These are phyloP conservation scores for Ascochyta koolunga DNA, from an alignment of 2,329 filamentous ascomycete species.

Conservation along the genomic window DNA sequence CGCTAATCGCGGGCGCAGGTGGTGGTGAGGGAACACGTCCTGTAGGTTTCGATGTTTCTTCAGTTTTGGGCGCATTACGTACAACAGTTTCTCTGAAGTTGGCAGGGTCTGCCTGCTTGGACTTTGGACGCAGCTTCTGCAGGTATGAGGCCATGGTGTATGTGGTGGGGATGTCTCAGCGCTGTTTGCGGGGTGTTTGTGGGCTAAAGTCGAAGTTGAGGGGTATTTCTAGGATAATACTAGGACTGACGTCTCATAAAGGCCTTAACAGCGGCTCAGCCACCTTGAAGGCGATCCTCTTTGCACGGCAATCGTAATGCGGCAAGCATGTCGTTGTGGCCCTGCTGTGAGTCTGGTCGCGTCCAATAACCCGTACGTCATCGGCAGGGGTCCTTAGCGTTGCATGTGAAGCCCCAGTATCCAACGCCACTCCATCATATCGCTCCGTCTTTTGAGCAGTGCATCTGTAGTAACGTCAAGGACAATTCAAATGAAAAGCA, in stretches of 20 bases:
- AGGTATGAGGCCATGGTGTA: constrained; percentile 38
- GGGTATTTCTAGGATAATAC: background rate
- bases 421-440: background rate
- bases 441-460: background rate
- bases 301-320: constrained; percentile 20
- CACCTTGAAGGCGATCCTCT: constrained; percentile 19
- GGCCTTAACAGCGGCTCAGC: constrained; percentile 4
- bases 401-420: constrained; percentile 9
- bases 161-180: constrained; percentile 2
- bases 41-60: constrained; percentile 32
- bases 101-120: constrained; percentile 34
- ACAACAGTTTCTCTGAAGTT: constrained; percentile 20
- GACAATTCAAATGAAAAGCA: too few species aligned
- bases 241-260: constrained; percentile 8
- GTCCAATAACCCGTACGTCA: constrained; percentile 33
- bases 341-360: constrained; percentile 25
- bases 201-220: background rate
- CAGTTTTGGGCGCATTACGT: constrained; percentile 13
- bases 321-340: constrained; percentile 32
- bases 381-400: constrained; percentile 30
- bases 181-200: constrained; percentile 7
- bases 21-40: constrained; percentile 22
- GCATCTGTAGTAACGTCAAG: background rate
- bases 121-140: constrained; percentile 43
- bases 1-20: constrained; percentile 29